Conservation (phyloP, 129 eudicot genomes). For the Tanacetum coccineum region DNA sequence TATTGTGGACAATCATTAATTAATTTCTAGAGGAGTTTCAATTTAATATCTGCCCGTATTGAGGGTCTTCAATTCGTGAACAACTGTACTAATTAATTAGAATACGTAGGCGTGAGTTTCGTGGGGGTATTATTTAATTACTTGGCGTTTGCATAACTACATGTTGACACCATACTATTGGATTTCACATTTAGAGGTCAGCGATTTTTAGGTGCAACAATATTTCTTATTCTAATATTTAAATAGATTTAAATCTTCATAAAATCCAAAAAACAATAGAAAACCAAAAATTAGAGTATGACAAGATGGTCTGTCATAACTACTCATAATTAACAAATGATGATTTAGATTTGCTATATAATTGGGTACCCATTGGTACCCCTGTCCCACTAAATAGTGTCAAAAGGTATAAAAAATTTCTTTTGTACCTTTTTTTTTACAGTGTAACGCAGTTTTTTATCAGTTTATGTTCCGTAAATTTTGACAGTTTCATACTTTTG, state of each 20-base stretch:
- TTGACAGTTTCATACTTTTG: too few species aligned
- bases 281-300: not conserved
- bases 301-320: slow-evolving; percentile 1
- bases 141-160: not conserved
- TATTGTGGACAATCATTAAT: too few species aligned
- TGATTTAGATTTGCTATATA: not conserved
- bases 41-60: too few species aligned
- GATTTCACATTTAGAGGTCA: not conserved
- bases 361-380: too few species aligned
- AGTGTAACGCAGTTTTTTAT: too few species aligned
- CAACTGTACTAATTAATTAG: not conserved
- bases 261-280: not conserved
- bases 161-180: slow-evolving; percentile 1
- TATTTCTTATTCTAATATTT: not conserved
- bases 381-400: too few species aligned
- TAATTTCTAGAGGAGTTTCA: too few species aligned
- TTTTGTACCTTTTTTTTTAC: too few species aligned
- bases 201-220: not conserved
- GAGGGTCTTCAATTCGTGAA: too few species aligned
- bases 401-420: too few species aligned
- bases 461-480: too few species aligned
- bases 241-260: not conserved
- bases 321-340: not conserved
- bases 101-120: not conserved
- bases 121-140: not conserved